phyloP scores from a whole-genome alignment of 305 asterid genomes.

The Fraxinus albicans region DNA sequence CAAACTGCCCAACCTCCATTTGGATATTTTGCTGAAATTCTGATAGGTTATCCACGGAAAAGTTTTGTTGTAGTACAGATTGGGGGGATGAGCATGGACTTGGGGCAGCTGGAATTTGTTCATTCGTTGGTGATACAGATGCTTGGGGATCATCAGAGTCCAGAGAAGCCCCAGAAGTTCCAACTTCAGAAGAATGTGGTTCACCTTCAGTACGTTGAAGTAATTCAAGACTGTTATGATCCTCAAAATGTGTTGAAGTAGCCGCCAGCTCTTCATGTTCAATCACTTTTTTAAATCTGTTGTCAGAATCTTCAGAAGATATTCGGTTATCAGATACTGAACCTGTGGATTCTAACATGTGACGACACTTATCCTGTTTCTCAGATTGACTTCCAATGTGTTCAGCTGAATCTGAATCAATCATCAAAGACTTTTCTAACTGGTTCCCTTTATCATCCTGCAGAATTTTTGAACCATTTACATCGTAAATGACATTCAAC shows the following conservation, averaged over 20 bases:
- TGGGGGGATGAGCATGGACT: conserved; percentile 42
- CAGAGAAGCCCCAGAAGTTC: conserved; percentile 8
- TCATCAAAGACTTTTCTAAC: conserved; percentile 6
- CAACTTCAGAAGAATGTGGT: conserved; percentile 16
- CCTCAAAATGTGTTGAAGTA: conserved; percentile 11
- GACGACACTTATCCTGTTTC: conserved; percentile 2
- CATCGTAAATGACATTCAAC: neutral
- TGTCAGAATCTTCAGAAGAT: conserved; percentile 16
- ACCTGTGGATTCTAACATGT: neutral
- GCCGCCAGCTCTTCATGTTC: conserved; percentile 9
- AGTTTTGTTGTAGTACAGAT: conserved; percentile 48
- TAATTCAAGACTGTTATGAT: conserved; percentile 17
- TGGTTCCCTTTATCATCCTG: neutral
- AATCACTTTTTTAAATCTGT: neutral
- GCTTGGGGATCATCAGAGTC: conserved; percentile 21
- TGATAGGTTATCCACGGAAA: conserved; percentile 38
- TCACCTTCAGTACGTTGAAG: conserved; percentile 21
- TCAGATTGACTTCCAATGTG: conserved; percentile 11
- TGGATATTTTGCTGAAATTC: conserved; percentile 34
- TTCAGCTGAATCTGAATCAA: conserved; percentile 7
- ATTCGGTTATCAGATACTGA: conserved; percentile 9
- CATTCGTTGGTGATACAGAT: conserved; percentile 18
- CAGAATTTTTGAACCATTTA: conserved; percentile 8
- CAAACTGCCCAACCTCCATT: conserved; percentile 26
- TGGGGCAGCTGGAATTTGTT: conserved; percentile 30